Percentiles rank a stretch among this genome's conserved stretches.
These are phyloP conservation scores for Pseudovirgaria hyperparasitica DNA, from an alignment of 2,329 filamentous ascomycete genomes.

Conservation along the genomic window DNA sequence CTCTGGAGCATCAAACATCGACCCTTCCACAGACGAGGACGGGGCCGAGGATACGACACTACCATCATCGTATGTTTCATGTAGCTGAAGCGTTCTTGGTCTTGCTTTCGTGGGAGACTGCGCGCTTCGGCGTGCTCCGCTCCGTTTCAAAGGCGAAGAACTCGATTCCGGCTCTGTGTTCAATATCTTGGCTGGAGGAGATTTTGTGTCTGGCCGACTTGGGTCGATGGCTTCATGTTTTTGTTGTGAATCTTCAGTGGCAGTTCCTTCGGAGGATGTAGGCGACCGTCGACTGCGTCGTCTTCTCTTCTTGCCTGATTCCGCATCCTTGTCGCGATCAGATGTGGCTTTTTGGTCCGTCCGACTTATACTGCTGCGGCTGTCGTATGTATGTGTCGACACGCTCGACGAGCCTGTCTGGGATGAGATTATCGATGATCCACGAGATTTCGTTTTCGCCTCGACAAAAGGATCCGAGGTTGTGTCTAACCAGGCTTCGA, in stretches of 20 bases:
- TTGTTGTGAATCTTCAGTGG: no score
- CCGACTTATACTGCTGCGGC: no score
- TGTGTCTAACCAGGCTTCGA: constrained; percentile 49
- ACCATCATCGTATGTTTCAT: constrained; percentile 12
- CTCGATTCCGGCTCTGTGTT: constrained; percentile 4
- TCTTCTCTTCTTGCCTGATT: no score
- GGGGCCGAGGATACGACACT: constrained; percentile 16
- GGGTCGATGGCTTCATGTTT: no score
- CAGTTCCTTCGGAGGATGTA: no score
- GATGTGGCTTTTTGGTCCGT: no score
- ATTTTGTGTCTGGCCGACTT: no score
- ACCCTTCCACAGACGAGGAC: constrained; percentile 24
- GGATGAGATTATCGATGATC: constrained; percentile 18
- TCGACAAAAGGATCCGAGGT: constrained; percentile 44
- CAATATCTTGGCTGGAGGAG: no score
- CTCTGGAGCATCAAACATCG: constrained; percentile 17
- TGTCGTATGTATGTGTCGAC: no score
- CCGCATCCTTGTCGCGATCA: no score
- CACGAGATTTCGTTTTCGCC: constrained; percentile 24
- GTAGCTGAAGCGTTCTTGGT: constrained; percentile 17
- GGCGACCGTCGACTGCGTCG: no score
- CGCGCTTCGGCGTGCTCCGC: constrained; percentile 23
- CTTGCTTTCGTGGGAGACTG: constrained; percentile 29
- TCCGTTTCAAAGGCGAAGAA: constrained; percentile 20
- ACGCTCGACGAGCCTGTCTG: no score